These are phyloP conservation scores for Debaryomyces prosopidis DNA, from an alignment of 805 yeast species.

Conservation along the genomic window DNA sequence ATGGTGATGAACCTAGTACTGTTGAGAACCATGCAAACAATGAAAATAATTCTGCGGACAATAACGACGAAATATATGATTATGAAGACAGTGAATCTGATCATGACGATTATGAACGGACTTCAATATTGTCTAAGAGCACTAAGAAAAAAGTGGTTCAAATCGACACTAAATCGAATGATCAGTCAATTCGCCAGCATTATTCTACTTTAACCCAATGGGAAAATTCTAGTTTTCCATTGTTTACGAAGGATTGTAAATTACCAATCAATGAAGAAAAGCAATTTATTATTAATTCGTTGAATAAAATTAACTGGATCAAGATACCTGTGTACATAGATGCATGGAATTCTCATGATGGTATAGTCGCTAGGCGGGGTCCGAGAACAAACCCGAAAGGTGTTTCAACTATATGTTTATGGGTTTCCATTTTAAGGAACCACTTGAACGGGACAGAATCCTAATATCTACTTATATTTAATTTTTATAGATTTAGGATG, in stretches of 20 bases:
- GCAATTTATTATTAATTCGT: conserved; percentile 44
- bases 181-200: conserved; percentile 16
- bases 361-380: conserved; percentile 78
- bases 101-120: conserved; percentile 4
- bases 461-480: neutral
- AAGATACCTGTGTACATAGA: conserved; percentile 74
- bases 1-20: conserved; percentile 10
- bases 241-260: conserved; percentile 23
- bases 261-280: conserved; percentile 40
- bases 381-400: conserved; percentile 51
- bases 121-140: neutral
- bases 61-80: conserved; percentile 9
- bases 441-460: conserved; percentile 17
- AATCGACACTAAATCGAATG: conserved; percentile 25
- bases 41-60: conserved; percentile 11
- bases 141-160: conserved; percentile 16
- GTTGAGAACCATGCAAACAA: conserved; percentile 14
- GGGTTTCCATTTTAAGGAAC: conserved; percentile 42
- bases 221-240: conserved; percentile 23
- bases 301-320: conserved; percentile 71
- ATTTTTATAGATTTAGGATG: neutral
- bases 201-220: conserved; percentile 12
- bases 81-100: conserved; percentile 13
- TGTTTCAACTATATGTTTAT: conserved; percentile 50
- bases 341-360: conserved; percentile 81